Evolutionary conservation across 202 grass and related monocot genomes (phyloP).

Genomic region (Elaeis oleifera): DNA sequence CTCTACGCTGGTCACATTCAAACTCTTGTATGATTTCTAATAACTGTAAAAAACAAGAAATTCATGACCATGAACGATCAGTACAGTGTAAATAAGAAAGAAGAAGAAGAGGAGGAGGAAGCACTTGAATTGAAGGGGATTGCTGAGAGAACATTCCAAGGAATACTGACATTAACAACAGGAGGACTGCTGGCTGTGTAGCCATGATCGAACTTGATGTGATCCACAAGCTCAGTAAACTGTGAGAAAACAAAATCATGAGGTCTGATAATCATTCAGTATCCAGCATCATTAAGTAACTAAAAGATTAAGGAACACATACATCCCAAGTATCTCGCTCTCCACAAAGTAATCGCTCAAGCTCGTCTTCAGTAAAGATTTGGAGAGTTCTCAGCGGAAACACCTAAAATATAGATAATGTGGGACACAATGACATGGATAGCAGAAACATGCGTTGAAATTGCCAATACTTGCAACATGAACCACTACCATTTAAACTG

Average conservation of each 20-base stretch:
- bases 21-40: slow-evolving; percentile 92
- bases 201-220: slow-evolving; percentile 96
- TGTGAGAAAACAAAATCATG: slow-evolving; percentile 39
- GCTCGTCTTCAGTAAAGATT: slow-evolving; percentile 73
- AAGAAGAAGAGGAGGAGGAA: not conserved
- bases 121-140: slow-evolving; percentile 4
- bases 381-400: slow-evolving; percentile 63
- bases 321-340: slow-evolving; percentile 89
- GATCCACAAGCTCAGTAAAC: slow-evolving; percentile 83
- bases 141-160: not conserved
- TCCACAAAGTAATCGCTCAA: slow-evolving; percentile 77
- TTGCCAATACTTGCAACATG: too few species aligned
- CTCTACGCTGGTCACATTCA: slow-evolving; percentile 51
- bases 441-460: not conserved
- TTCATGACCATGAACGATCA: not conserved
- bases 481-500: too few species aligned
- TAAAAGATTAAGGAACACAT: slow-evolving; percentile 32
- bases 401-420: slow-evolving; percentile 37
- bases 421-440: slow-evolving; percentile 13
- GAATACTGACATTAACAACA: slow-evolving; percentile 60
- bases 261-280: not conserved
- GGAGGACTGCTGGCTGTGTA: slow-evolving; percentile 75
- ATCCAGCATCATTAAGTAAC: slow-evolving; percentile 27
- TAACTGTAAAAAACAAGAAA: slow-evolving; percentile 44
- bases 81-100: not conserved